Base-by-base conservation (phyloP, 306 rosid genomes). In the Gillenia trifoliata region DNA sequence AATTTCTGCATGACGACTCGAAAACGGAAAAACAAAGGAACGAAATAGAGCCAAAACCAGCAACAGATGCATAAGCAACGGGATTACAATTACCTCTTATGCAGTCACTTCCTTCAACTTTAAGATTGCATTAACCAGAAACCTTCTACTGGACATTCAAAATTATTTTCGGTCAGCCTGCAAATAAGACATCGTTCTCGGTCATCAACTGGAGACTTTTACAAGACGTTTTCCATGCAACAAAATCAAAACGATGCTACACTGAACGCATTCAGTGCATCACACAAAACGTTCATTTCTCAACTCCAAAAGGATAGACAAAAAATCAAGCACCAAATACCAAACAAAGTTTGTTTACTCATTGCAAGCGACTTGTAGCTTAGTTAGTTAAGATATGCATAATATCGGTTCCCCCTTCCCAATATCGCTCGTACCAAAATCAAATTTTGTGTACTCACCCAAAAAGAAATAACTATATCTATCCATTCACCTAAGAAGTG, bases 81-180 rank as follows among this genome's bases (percentile, higher is more conserved):
- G 55, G 79, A 73, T 50, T 67, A 50, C 63, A 56, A 73, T 41
- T 52, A 76, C 86, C 79, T 80, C 78, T 20, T 71, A 76, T 25
- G 47, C 49, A 67, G 57, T 72, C 60, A 61, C 50, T 56, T 62
- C 81, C 67, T 77, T 43, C 33, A 72, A 61, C 59, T 34, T 57
- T 64, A 73, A 70, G 26, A 45, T 45, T 23, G 50, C 4, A 55
- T 9, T 20, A 22, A 55, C 29, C 17, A 9, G 45, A 82, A 59
- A 52, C 70, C 55, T 74, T 75, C 64, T 71, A 40, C 47, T 29
- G 74, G 52, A 50, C 23, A 60, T 73, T 63, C 56, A 17, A 68
- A 62, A 68, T 70, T 52, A 66, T 30, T 54, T 66, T 33, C 28
- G 4, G 11, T 33, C 62, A 63, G 63, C 71, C 88, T 86, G 84